Evolutionary conservation across 805 yeast species (phyloP).

Genomic region (Wickerhamiella shivajii): DNA sequence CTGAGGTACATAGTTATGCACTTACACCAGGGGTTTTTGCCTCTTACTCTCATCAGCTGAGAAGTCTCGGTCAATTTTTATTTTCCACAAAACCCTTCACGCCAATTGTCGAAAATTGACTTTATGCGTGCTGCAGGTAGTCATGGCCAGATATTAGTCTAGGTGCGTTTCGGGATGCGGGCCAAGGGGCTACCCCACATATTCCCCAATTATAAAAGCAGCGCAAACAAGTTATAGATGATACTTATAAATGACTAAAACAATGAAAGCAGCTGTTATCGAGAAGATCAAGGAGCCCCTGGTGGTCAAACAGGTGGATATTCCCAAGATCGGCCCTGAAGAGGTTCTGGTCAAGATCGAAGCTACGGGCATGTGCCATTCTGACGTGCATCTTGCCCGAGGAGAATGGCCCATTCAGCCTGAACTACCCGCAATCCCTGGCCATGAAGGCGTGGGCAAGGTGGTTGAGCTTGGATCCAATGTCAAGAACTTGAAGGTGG

Average conservation of each 20-base stretch:
- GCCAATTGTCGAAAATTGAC: no score
- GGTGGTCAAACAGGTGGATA: constrained; percentile 57
- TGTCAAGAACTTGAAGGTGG: constrained; percentile 57
- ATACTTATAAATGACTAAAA: constrained; percentile 7
- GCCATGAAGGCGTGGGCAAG: constrained; percentile 81
- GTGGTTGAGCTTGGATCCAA: constrained; percentile 62
- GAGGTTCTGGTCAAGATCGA: constrained; percentile 68
- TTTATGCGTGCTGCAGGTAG: no score
- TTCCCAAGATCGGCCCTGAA: constrained; percentile 62
- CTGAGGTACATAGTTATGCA: no score
- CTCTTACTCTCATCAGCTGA: no score
- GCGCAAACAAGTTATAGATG: no score
- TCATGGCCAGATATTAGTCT: no score
- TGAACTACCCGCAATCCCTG: constrained; percentile 67
- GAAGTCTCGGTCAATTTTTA: no score
- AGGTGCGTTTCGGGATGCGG: no score
- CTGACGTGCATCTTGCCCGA: constrained; percentile 86
- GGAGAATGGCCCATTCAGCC: constrained; percentile 82
- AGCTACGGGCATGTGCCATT: constrained; percentile 88
- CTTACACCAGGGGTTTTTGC: no score
- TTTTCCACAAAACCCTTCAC: no score
- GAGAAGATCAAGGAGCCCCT: constrained; percentile 51
- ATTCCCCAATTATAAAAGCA: no score
- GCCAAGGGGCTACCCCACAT: no score
- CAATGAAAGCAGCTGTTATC: constrained; percentile 48